Conservation (phyloP, 129 eudicot genomes). For the Scalesia atractyloides region DNA sequence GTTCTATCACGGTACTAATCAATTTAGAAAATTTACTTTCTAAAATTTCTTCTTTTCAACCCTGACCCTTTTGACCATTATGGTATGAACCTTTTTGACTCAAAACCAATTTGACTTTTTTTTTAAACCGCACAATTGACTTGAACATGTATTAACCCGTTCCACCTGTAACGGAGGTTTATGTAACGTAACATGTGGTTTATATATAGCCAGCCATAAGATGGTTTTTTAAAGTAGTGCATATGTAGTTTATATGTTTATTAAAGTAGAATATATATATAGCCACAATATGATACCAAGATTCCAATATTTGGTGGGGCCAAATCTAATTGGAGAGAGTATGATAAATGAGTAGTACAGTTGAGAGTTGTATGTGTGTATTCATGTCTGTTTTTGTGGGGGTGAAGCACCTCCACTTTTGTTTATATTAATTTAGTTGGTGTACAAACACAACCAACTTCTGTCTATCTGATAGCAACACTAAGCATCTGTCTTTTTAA, state of each 20-base stretch:
- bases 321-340: conserved; percentile 33
- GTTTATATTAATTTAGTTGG: conserved; percentile 40
- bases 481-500: conserved; percentile 32
- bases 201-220: background rate
- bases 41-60: no score
- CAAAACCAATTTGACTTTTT: no score
- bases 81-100: no score
- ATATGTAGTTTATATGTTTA: background rate
- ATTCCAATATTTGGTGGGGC: conserved; percentile 20
- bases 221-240: background rate
- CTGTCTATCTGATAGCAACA: conserved; percentile 35
- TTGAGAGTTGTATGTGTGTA: background rate
- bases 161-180: no score
- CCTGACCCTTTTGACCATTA: no score
- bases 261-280: background rate
- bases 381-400: conserved; percentile 20
- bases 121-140: no score
- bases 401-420: conserved; percentile 26
- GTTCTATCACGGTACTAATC: no score
- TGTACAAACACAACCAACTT: conserved; percentile 47
- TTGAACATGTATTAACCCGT: no score
- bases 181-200: background rate
- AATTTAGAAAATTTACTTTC: no score
- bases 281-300: background rate
- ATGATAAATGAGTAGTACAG: conserved; percentile 24